Base-by-base conservation (phyloP, 441 rosid genomes). In the Adansonia grandidieri region DNA sequence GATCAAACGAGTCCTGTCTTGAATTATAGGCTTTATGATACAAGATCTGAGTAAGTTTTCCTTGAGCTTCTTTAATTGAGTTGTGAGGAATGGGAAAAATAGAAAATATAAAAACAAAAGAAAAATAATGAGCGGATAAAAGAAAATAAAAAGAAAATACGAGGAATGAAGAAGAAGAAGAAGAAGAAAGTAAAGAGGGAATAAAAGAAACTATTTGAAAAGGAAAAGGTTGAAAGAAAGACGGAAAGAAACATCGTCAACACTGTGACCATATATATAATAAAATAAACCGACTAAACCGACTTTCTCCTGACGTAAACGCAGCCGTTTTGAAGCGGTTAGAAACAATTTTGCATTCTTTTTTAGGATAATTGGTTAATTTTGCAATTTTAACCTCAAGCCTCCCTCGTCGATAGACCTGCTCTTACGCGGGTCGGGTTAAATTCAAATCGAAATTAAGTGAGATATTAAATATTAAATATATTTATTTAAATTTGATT, bases 41-140 rank as follows among this genome's bases (percentile, higher is more conserved):
- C 63, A 71, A 75, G 85, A 84, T 80, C 83, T 62, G 68, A 44
- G 77, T 48, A 65, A 64, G 47, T 28, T 53, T 56, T 54, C 14
- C 15, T 68, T 19, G 37, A 60, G 72, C 51, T 76, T 32, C 8
- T 44, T 20, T 32, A 15, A 68, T 67, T 68, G 17, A 60, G 67
- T 0, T 56, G 17, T 63, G 32, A 71, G n/a, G 13, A 22, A 40
- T 19, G 17, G 2, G 4, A 9, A 51, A 74, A 45, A 54, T 13
- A 37, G 2, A 14, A 0, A 57, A 56, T 1, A n/a, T n/a, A 62
- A 0, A 0, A 1, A 7, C 2, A 13, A 4, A 74, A 28, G 48
- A 60, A 40, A 19, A 17, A 13, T 5, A 19, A 9, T 17, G 11
- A 42, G 19, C 11, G 19, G 57, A 28, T 56, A 32, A 8, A 42